These are phyloP conservation scores for Rutstroemia sp. DNA, from an alignment of 2,329 filamentous ascomycete genomes.

Conservation along the genomic window DNA sequence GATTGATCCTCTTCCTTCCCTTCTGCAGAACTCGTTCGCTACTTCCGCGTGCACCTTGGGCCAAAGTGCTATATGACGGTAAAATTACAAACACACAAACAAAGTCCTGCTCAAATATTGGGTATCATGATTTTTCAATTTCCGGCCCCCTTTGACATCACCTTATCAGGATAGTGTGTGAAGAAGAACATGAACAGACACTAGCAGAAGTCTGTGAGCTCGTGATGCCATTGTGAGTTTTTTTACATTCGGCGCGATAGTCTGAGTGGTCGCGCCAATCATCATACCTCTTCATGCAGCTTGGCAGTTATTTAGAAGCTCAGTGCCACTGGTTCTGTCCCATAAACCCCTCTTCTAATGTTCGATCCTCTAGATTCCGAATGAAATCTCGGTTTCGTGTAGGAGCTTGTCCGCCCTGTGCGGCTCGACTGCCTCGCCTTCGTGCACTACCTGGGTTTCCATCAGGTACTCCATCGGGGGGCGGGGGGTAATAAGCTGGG, in stretches of 20 bases:
- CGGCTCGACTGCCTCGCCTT: constrained; percentile 67
- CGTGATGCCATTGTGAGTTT: not conserved
- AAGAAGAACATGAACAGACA: constrained; percentile 8
- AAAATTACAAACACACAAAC: no score
- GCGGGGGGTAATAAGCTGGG: constrained; percentile 93
- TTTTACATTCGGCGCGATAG: not conserved
- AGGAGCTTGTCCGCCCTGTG: constrained; percentile 46
- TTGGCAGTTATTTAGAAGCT: constrained; percentile 8
- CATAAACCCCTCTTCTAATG: constrained; percentile 88
- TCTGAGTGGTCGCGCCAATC: not conserved
- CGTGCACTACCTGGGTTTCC: constrained; percentile 52
- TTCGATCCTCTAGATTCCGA: constrained; percentile 87
- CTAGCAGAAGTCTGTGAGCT: not conserved
- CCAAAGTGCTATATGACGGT: not conserved
- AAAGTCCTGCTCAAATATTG: constrained; percentile 3
- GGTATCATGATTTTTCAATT: constrained; percentile 11
- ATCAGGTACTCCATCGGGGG: constrained; percentile 71
- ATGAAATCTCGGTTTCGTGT: constrained; percentile 79
- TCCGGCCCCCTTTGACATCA: constrained; percentile 5
- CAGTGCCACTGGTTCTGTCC: constrained; percentile 64
- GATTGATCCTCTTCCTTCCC: not conserved
- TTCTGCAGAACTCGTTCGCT: not conserved
- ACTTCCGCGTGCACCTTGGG: not conserved
- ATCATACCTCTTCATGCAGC: not conserved
- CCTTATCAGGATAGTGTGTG: not conserved